Evolutionary conservation across 2,329 filamentous ascomycete species (phyloP).

Genomic region (Phialophora chinensis): DNA sequence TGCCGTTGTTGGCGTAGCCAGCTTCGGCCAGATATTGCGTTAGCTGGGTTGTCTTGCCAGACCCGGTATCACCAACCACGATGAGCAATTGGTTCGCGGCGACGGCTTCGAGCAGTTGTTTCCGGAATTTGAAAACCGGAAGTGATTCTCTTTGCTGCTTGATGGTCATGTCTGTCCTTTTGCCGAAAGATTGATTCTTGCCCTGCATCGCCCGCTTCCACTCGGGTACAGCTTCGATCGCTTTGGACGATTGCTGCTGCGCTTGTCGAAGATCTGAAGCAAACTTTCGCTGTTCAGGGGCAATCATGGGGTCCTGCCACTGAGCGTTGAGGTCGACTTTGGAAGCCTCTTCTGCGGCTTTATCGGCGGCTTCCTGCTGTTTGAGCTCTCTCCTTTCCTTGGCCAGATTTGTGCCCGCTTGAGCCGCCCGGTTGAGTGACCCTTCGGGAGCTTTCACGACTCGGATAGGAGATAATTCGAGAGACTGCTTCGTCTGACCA

Average conservation of each 20-base stretch:
- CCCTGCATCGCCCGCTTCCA: constrained; percentile 87
- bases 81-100: constrained; percentile 88
- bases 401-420: constrained; percentile 85
- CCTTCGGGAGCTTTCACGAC: constrained; percentile 98
- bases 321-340: constrained; percentile 85
- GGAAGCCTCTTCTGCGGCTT: constrained; percentile 72
- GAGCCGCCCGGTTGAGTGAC: constrained; percentile 95
- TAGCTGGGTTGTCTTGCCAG: constrained; percentile 95
- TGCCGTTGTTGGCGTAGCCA: constrained; percentile 82
- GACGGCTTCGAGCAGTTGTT: constrained; percentile 85
- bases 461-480: constrained; percentile 92
- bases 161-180: constrained; percentile 87
- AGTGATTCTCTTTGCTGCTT: constrained; percentile 91
- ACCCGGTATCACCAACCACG: constrained; percentile 96
- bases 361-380: constrained; percentile 83
- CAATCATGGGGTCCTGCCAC: constrained; percentile 97
- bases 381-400: constrained; percentile 89
- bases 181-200: constrained; percentile 81
- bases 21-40: constrained; percentile 97
- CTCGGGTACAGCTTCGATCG: constrained; percentile 76
- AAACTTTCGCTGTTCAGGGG: constrained; percentile 83
- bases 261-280: constrained; percentile 81
- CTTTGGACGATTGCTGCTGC: constrained; percentile 61
- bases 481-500: constrained; percentile 93
- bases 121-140: constrained; percentile 87